Evolutionary conservation across 495 filamentous ascomycete species (phyloP).

Genomic region (Entonaema liquescens): DNA sequence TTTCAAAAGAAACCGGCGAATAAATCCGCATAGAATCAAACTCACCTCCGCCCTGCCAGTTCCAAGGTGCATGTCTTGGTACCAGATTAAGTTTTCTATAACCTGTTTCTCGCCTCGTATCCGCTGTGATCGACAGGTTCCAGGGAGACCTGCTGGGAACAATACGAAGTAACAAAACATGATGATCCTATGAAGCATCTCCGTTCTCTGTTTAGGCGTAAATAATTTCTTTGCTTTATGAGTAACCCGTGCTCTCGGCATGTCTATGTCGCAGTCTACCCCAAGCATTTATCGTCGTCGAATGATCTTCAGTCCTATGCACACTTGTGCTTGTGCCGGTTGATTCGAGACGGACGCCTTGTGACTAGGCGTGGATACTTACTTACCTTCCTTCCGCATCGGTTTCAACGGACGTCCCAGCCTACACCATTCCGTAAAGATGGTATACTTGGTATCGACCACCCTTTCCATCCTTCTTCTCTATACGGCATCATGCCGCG

Average conservation of each 20-base stretch:
- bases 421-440: background rate
- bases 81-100: conserved; percentile 22
- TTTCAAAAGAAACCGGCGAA: background rate
- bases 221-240: background rate
- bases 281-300: background rate
- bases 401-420: too few species aligned
- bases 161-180: background rate
- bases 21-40: conserved; percentile 3
- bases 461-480: background rate
- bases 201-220: background rate
- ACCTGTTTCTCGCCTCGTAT: conserved; percentile 30
- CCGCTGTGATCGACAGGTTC: background rate
- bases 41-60: too few species aligned
- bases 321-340: background rate
- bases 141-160: background rate
- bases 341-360: background rate
- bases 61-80: conserved; percentile 5
- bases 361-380: too few species aligned
- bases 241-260: background rate
- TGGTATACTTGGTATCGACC: background rate
- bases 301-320: background rate
- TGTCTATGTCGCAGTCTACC: background rate
- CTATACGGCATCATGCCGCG: background rate
- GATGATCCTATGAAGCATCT: background rate
- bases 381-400: too few species aligned